Evolutionary conservation across 805 yeast species (phyloP).

Genomic region (Yarrowia divulgata): DNA sequence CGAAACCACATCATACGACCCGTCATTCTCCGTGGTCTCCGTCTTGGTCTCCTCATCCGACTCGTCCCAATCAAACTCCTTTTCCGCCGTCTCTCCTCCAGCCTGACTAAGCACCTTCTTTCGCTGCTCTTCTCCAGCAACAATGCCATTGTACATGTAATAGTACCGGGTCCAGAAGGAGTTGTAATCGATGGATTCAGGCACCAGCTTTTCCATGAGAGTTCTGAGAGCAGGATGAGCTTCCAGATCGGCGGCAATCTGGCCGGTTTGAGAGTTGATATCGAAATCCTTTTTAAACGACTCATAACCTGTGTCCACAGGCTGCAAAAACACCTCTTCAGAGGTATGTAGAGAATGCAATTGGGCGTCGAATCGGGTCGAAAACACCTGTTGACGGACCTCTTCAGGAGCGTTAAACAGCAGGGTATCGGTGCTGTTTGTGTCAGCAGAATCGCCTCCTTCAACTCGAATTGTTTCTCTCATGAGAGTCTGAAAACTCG

Average conservation of each 20-base stretch:
- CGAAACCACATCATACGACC: constrained; percentile 31
- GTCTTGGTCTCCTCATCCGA: constrained; percentile 23
- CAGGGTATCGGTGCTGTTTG: constrained; percentile 51
- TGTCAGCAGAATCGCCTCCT: constrained; percentile 43
- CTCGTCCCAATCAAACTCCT: constrained; percentile 45
- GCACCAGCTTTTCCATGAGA: constrained; percentile 71
- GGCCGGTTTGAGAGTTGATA: constrained; percentile 59
- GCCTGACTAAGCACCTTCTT: constrained; percentile 62
- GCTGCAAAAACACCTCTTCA: constrained; percentile 54
- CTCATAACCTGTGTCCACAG: constrained; percentile 50
- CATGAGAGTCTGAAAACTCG: constrained; percentile 55
- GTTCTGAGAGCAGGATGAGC: constrained; percentile 60
- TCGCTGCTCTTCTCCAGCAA: constrained; percentile 69
- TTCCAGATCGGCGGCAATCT: constrained; percentile 58
- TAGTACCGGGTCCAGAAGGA: constrained; percentile 81
- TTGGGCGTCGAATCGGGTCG: constrained; percentile 70
- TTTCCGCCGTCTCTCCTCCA: constrained; percentile 53
- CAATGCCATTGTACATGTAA: constrained; percentile 59
- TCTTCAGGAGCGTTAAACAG: constrained; percentile 56
- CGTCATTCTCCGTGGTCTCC: constrained; percentile 17
- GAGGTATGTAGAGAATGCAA: constrained; percentile 62
- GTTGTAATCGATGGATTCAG: constrained; percentile 62
- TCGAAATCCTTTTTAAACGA: constrained; percentile 53
- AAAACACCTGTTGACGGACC: constrained; percentile 52
- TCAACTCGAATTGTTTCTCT: constrained; percentile 52